Conservation (phyloP, 140 eudicot genomes). For the Bidens hawaiensis region DNA sequence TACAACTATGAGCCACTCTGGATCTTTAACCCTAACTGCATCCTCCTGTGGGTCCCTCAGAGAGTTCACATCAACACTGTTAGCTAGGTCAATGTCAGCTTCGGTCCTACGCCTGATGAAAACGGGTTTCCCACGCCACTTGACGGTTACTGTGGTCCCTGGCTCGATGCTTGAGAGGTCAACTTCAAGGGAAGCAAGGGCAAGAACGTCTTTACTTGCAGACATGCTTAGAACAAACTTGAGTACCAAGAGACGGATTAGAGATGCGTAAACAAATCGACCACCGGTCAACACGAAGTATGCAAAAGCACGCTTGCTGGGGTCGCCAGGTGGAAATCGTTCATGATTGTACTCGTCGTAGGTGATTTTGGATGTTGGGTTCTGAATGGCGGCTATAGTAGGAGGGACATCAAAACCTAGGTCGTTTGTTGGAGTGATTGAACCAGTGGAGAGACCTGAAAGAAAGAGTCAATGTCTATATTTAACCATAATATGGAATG, state of each 20-base stretch:
- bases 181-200: constrained; percentile 83
- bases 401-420: constrained; percentile 46
- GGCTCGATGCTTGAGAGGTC: constrained; percentile 83
- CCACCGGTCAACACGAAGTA: constrained; percentile 83
- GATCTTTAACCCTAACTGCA: constrained; percentile 63
- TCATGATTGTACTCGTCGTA: constrained; percentile 78
- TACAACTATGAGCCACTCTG: constrained; percentile 86
- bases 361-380: constrained; percentile 61
- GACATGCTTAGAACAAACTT: constrained; percentile 86
- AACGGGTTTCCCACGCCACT: constrained; percentile 93
- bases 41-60: constrained; percentile 84
- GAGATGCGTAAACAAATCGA: constrained; percentile 74
- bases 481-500: neutral
- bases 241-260: constrained; percentile 68
- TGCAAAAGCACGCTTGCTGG: constrained; percentile 88
- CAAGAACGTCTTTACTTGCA: constrained; percentile 86
- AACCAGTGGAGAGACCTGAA: constrained; percentile 53
- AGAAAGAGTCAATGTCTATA: neutral
- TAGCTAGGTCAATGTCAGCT: constrained; percentile 62
- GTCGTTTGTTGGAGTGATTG: constrained; percentile 56
- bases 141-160: constrained; percentile 72
- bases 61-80: constrained; percentile 64
- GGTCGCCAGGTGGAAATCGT: constrained; percentile 84
- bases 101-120: constrained; percentile 73
- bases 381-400: constrained; percentile 66